A percentile compares a stretch with the other conserved stretches of the same genome.
Conservation (phyloP, 73 alveolate species). For the Paramecium sexaurelia region DNA sequence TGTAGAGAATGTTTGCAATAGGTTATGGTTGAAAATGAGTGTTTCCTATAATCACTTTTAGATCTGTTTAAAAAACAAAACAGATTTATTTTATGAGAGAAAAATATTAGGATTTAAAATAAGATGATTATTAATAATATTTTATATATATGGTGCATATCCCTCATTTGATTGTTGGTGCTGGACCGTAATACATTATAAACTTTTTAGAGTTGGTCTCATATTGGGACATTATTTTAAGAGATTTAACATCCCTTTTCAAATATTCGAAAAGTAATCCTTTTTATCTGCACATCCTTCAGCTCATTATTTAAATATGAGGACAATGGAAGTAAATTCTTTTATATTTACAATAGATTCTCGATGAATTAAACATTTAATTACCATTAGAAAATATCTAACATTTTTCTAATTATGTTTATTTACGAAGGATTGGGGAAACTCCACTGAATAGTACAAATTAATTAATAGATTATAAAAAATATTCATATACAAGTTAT, state of each 20-base stretch:
- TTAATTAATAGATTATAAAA: neutral
- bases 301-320: slow-evolving; percentile 74
- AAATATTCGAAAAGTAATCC: neutral
- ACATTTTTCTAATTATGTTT: slow-evolving; percentile 1
- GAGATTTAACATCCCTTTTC: neutral
- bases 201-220: slow-evolving; percentile 2
- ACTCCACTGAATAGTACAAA: neutral
- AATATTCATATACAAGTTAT: neutral
- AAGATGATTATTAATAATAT: slow-evolving; percentile 52
- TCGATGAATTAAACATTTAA: neutral
- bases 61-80: slow-evolving; percentile 97
- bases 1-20: slow-evolving; percentile 93
- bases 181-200: slow-evolving; percentile 15
- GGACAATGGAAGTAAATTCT: slow-evolving; percentile 69
- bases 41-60: slow-evolving; percentile 99
- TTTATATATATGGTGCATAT: neutral
- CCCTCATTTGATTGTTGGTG: slow-evolving; percentile 24
- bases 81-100: slow-evolving; percentile 98
- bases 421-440: slow-evolving; percentile 30
- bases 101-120: slow-evolving; percentile 93
- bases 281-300: slow-evolving; percentile 71
- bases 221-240: slow-evolving; percentile 12
- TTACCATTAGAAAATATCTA: neutral
- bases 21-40: slow-evolving; percentile 99
- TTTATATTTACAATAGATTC: neutral